phyloP scores from a whole-genome alignment of 768 basidiomycete genomes.

The Termitomyces sp. region DNA sequence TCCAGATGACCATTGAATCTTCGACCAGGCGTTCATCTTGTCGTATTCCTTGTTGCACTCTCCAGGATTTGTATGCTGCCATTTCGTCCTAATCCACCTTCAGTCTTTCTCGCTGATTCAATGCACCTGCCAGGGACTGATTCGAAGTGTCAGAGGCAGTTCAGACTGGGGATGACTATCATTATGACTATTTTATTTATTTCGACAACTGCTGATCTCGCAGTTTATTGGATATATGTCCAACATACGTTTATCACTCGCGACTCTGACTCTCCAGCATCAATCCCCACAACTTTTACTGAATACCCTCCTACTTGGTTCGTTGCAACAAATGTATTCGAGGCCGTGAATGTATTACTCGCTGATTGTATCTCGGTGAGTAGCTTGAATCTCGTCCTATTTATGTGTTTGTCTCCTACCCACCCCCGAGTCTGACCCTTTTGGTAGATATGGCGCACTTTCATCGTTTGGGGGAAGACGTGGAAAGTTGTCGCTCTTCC shows the following conservation, averaged over 20 bases:
- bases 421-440: too few relatives aligned
- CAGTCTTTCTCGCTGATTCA: not conserved
- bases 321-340: not conserved
- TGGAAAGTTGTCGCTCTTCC: conserved; percentile 9
- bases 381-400: not conserved
- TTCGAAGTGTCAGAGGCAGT: conserved; percentile 1
- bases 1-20: not conserved
- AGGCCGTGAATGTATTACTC: conserved; percentile 9
- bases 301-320: conserved; percentile 13
- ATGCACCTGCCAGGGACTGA: not conserved
- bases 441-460: conserved; percentile 15
- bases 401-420: too few relatives aligned
- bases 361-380: conserved; percentile 11
- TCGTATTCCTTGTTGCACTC: conserved; percentile 5
- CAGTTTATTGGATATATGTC: conserved; percentile 12
- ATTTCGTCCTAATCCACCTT: too few relatives aligned
- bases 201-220: conserved; percentile 9
- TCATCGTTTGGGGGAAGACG: conserved; percentile 13
- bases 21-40: conserved; percentile 11
- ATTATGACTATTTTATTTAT: conserved; percentile 8
- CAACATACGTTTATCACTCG: conserved; percentile 11
- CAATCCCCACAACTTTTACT: conserved; percentile 4
- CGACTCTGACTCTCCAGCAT: conserved; percentile 2
- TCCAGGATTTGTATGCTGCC: conserved; percentile 4
- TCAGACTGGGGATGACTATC: conserved; percentile 3